These are phyloP conservation scores for Diaporthe nobilis DNA, from an alignment of 2,329 filamentous ascomycete genomes.

Conservation along the genomic window DNA sequence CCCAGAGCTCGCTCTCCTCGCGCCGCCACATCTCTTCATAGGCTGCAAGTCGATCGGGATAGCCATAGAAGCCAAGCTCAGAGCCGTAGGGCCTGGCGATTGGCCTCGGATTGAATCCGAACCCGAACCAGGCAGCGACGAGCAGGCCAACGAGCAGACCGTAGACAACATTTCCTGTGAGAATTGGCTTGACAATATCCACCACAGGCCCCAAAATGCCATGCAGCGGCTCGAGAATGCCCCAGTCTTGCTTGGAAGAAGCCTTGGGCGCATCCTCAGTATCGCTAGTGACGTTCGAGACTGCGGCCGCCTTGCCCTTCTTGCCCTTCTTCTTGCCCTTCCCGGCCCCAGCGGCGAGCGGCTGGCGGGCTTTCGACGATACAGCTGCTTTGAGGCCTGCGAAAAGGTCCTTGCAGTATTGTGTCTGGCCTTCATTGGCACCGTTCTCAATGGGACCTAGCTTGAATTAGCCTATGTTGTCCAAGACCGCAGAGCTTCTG, in stretches of 20 bases:
- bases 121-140: slow-evolving; percentile 81
- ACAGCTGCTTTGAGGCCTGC: slow-evolving; percentile 81
- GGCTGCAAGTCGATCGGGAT: slow-evolving; percentile 79
- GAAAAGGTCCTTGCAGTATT: slow-evolving; percentile 86
- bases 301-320: slow-evolving; percentile 63
- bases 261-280: slow-evolving; percentile 58
- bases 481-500: slow-evolving; percentile 30
- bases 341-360: slow-evolving; percentile 60
- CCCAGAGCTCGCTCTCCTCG: slow-evolving; percentile 92
- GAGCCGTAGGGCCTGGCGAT: slow-evolving; percentile 55
- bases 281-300: slow-evolving; percentile 58
- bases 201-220: slow-evolving; percentile 77
- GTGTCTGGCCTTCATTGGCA: slow-evolving; percentile 88
- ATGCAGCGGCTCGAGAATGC: slow-evolving; percentile 83
- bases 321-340: slow-evolving; percentile 76
- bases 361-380: slow-evolving; percentile 71
- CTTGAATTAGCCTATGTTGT: not conserved
- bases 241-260: slow-evolving; percentile 72
- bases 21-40: slow-evolving; percentile 95
- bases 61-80: slow-evolving; percentile 57
- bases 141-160: slow-evolving; percentile 81
- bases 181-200: slow-evolving; percentile 78
- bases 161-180: slow-evolving; percentile 84
- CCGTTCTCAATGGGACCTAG: slow-evolving; percentile 95
- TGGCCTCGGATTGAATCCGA: slow-evolving; percentile 62